These are phyloP conservation scores for Moesziomyces antarcticus DNA, from an alignment of 1,284 basidiomycete genomes.

Conservation along the genomic window DNA sequence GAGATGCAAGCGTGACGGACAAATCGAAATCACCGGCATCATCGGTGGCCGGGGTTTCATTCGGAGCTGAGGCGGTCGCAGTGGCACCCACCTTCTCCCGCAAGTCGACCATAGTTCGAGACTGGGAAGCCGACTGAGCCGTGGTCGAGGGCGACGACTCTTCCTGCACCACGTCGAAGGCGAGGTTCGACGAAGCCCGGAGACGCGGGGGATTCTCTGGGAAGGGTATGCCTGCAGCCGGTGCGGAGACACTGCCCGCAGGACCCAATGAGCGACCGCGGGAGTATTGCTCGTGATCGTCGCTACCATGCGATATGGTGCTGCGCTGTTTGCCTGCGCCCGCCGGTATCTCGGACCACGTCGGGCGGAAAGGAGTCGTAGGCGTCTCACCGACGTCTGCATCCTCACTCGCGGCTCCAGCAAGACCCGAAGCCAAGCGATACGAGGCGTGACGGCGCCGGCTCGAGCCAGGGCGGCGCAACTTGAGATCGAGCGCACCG, in stretches of 20 bases:
- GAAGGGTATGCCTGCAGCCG: slow-evolving; percentile 26
- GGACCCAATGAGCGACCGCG: slow-evolving; percentile 40
- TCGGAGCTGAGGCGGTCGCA: neutral
- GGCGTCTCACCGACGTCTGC: neutral
- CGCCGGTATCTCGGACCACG: slow-evolving; percentile 28
- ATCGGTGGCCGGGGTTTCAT: neutral
- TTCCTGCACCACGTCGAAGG: slow-evolving; percentile 43
- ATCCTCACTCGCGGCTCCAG: slow-evolving; percentile 9
- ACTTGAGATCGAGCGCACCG: slow-evolving; percentile 10
- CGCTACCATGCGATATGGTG: slow-evolving; percentile 42
- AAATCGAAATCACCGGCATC: slow-evolving; percentile 12
- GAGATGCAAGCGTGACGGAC: slow-evolving; percentile 7
- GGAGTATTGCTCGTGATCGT: slow-evolving; percentile 40
- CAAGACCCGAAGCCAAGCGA: slow-evolving; percentile 19
- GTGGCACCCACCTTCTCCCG: slow-evolving; percentile 5
- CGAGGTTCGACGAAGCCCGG: slow-evolving; percentile 46
- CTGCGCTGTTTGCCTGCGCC: slow-evolving; percentile 22
- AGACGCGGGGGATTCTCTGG: slow-evolving; percentile 21
- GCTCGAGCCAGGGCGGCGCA: slow-evolving; percentile 10
- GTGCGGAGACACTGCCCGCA: slow-evolving; percentile 18
- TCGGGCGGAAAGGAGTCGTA: slow-evolving; percentile 7
- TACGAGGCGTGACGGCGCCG: slow-evolving; percentile 20
- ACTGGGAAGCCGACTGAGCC: slow-evolving; percentile 27
- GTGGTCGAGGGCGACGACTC: slow-evolving; percentile 44
- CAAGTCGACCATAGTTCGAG: slow-evolving; percentile 33